phyloP scores from a whole-genome alignment of 2,329 filamentous ascomycete species.

The Colletotrichum magnum region DNA sequence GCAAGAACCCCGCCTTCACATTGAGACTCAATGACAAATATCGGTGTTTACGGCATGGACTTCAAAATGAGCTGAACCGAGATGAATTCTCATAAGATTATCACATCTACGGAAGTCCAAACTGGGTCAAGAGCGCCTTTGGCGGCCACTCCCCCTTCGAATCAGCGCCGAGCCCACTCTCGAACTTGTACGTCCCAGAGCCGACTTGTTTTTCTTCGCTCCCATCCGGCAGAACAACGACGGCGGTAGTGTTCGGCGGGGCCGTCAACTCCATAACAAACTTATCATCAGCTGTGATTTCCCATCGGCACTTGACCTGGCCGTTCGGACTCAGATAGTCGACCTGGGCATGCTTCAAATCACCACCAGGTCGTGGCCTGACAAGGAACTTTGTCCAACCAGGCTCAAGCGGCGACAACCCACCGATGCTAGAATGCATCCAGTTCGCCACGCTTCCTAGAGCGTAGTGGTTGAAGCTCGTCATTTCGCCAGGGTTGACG shows the following conservation, averaged over 20 bases:
- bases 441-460: constrained; percentile 56
- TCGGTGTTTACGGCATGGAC: too few species aligned
- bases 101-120: background rate
- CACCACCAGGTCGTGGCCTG: constrained; percentile 51
- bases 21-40: too few species aligned
- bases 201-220: constrained; percentile 6
- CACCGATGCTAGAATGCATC: constrained; percentile 49
- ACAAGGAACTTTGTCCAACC: constrained; percentile 54
- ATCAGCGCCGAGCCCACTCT: background rate
- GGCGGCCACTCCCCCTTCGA: constrained; percentile 13
- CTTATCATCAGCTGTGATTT: constrained; percentile 12
- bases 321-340: constrained; percentile 51
- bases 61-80: too few species aligned
- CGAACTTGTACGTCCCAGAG: constrained; percentile 15
- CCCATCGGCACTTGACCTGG: constrained; percentile 46
- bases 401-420: constrained; percentile 52
- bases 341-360: constrained; percentile 50
- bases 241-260: constrained; percentile 16
- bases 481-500: constrained; percentile 58
- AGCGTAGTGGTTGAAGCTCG: constrained; percentile 58
- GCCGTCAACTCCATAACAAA: constrained; percentile 13
- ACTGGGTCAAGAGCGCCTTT: constrained; percentile 23
- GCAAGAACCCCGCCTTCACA: too few species aligned
- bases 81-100: background rate
- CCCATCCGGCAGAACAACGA: constrained; percentile 8